Evolutionary conservation across 2,329 filamentous ascomycete genomes (phyloP).

Genomic region (Bipolaris sorokiniana): DNA sequence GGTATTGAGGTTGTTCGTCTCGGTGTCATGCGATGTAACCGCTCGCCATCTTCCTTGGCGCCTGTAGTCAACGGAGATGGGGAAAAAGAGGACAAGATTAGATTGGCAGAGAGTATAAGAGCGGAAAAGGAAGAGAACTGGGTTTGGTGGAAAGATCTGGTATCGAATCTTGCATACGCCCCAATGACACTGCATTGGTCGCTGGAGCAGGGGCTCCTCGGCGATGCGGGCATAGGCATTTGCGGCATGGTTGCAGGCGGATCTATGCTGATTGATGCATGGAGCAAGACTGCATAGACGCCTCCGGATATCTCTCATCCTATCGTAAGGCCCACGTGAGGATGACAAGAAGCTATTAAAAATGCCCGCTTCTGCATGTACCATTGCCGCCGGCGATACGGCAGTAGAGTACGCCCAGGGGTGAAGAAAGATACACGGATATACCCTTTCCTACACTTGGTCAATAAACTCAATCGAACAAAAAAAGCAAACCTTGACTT

Average conservation of each 20-base stretch:
- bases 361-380: neutral
- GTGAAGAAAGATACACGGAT: too few relatives aligned
- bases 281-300: slow-evolving; percentile 49
- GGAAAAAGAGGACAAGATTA: slow-evolving; percentile 57
- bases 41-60: neutral
- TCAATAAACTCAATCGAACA: too few relatives aligned
- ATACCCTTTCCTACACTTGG: too few relatives aligned
- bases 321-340: neutral
- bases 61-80: slow-evolving; percentile 37
- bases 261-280: slow-evolving; percentile 54
- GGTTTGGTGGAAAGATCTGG: slow-evolving; percentile 69
- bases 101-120: slow-evolving; percentile 32
- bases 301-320: too few relatives aligned
- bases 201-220: slow-evolving; percentile 61
- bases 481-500: too few relatives aligned
- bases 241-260: slow-evolving; percentile 61
- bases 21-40: slow-evolving; percentile 46
- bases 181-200: slow-evolving; percentile 88
- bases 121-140: slow-evolving; percentile 40
- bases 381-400: too few relatives aligned
- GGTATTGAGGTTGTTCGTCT: slow-evolving; percentile 75
- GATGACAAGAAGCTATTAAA: neutral
- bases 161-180: slow-evolving; percentile 76
- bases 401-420: too few relatives aligned
- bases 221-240: slow-evolving; percentile 64